phyloP scores from a whole-genome alignment of 306 rosid genomes.

The Corylus heterophylla region DNA sequence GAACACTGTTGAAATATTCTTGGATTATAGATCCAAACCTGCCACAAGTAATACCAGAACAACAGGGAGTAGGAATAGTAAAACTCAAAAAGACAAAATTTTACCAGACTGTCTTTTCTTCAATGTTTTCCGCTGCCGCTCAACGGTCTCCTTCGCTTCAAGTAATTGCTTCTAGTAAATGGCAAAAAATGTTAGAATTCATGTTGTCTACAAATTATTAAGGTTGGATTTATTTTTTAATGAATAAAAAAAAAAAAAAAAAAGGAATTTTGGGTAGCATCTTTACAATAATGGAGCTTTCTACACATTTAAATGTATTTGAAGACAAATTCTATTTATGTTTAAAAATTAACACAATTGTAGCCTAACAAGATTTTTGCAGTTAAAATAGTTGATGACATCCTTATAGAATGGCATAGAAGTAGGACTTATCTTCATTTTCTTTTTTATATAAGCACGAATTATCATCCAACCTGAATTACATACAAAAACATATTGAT shows the following conservation, averaged over 20 bases:
- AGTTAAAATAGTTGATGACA: background rate
- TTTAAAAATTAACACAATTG: background rate
- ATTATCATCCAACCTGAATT: background rate
- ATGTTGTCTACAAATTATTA: slow-evolving; percentile 1
- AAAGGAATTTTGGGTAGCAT: background rate
- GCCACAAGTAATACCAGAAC: slow-evolving; percentile 23
- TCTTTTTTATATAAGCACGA: background rate
- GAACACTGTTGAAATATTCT: background rate
- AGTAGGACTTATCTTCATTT: background rate
- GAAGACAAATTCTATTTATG: background rate
- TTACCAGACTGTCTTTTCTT: slow-evolving; percentile 89
- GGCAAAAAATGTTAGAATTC: slow-evolving; percentile 21
- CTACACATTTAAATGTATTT: background rate
- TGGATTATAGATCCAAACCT: slow-evolving; percentile 14
- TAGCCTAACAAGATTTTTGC: background rate
- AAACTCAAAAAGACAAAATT: background rate
- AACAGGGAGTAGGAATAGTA: background rate
- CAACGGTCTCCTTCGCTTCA: slow-evolving; percentile 89
- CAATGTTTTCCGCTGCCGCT: slow-evolving; percentile 86
- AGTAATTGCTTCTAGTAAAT: slow-evolving; percentile 67
- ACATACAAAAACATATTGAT: background rate
- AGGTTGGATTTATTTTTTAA: slow-evolving; percentile 16
- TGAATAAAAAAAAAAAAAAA: slow-evolving; percentile 6
- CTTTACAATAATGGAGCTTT: background rate
- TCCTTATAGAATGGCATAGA: background rate